Percentiles rank a stretch among this genome's conserved stretches.
These are phyloP conservation scores for Cystofilobasidium bisporidii DNA, from an alignment of 768 basidiomycete genomes.

Conservation along the genomic window DNA sequence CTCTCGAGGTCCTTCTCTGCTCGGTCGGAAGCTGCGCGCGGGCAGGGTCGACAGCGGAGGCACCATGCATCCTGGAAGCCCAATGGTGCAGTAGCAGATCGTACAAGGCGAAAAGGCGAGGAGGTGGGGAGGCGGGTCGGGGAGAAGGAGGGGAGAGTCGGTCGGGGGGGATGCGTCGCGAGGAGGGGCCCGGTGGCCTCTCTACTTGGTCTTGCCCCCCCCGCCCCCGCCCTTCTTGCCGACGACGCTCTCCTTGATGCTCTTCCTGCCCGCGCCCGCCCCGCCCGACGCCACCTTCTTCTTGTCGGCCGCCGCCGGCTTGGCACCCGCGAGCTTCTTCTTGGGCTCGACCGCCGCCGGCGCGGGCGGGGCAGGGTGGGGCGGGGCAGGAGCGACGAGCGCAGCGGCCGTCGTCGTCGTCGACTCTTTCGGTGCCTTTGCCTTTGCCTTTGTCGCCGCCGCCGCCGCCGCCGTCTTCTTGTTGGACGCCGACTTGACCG, in stretches of 20 bases:
- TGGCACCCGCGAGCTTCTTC: slow-evolving; percentile 26
- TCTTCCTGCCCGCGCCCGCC: slow-evolving; percentile 19
- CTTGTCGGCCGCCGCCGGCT: slow-evolving; percentile 27
- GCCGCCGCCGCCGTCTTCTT: slow-evolving; percentile 2
- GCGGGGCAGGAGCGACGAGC: slow-evolving; percentile 32
- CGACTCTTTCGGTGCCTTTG: slow-evolving; percentile 27
- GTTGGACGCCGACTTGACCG: background rate
- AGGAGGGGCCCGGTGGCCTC: too few species aligned
- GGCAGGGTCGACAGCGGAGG: too few species aligned
- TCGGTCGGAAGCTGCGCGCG: too few species aligned
- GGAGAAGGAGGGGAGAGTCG: too few species aligned
- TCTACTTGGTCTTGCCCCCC: slow-evolving; percentile 11
- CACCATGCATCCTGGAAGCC: too few species aligned
- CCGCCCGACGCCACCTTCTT: slow-evolving; percentile 26
- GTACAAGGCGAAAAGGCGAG: too few species aligned
- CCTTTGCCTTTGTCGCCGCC: slow-evolving; percentile 30
- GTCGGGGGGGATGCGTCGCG: too few species aligned
- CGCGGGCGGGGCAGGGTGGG: slow-evolving; percentile 6
- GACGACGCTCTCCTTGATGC: slow-evolving; percentile 30
- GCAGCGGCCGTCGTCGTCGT: slow-evolving; percentile 42
- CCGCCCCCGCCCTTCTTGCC: slow-evolving; percentile 30
- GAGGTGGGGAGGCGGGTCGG: too few species aligned
- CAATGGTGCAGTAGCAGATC: too few species aligned
- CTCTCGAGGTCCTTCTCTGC: too few species aligned
- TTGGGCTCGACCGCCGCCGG: slow-evolving; percentile 44